Base-by-base conservation (phyloP, 1,284 basidiomycete species). In the Leccinum laetum region DNA sequence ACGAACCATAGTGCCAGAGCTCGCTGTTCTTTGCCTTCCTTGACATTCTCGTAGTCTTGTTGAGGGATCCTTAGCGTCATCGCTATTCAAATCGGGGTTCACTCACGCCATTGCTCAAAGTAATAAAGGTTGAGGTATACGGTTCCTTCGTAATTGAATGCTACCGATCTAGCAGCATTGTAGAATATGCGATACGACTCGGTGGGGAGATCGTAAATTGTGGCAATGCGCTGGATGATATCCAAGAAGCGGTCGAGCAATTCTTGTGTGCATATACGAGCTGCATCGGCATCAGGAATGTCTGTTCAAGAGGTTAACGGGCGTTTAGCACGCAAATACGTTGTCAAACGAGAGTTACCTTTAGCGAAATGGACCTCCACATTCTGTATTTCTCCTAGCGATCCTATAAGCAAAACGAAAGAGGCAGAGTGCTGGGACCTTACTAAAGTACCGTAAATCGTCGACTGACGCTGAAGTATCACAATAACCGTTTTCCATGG, bases 81-180 rank as follows among this genome's bases (percentile, higher is more conserved):
- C 44, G 1, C 10, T 53, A 13, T 18, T 24, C 18, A 52, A 26
- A 5, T 52, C 4, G 11, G 32, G 1, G 14, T 39, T 21, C 1
- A 61, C 90, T 79, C 75, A 93, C 92, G 95, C 94, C 94, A 59
- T 29, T 29, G 11, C 72, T 92, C 84, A 70, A 89, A 97, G 75
- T 91, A 97, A 57, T 94, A 83, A 35, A 96, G 80, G 75, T 98
- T 99, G 69, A 98, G 80, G 79, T 95, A 99, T 39, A 99, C 83
- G 64, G 90, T 90, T 2, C 94, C 94, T 60, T 88, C 89, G 29
- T 95, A 84, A 77, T 99, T 99, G 82, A 99, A 99, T 0, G 95
- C 96, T 65, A 99, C 97, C 32, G 92, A 79, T 1, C 89, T 91
- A 2, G 96, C 95, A 8, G 81, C 29, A 72, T 98, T 95, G 77